Evolutionary conservation across 345 rosid genomes (phyloP), one percentile per base, ranked within the genome.

Genomic region (Murraya koenigii): DNA sequence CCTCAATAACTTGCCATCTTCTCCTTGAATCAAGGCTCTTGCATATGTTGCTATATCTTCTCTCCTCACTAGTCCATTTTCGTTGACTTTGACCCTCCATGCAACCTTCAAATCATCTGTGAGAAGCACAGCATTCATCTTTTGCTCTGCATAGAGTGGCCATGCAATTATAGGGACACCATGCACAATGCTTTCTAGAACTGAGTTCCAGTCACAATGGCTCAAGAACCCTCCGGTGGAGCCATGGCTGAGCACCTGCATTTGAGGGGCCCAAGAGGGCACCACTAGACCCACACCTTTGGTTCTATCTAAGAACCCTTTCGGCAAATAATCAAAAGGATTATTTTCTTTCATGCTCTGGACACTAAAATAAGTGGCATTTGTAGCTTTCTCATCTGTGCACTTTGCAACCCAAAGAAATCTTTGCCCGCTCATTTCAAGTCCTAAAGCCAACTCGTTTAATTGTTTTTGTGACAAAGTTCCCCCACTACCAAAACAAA

Each of bases 161-260:
- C 87, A 86, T 2, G 84, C 87, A 58, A 86, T 77, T 10, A 86
- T 8, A 19, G 89, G 87, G 54, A 86, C 89, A 1, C 89, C 85
- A 30, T 84, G 66, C 1, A 75, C 82, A 1, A 86, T 38, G 44
- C 84, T 72, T 70, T 86, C 88, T 17, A 83, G 44, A 1, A 32
- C 63, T 5, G 88, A 86, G 73, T 86, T 83, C 88, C 88, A 85
- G 8, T 84, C 88, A 25, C 85, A 86, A 17, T 83, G 86, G 30
- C 70, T 83, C 74, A 86, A 61, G 72, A 86, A 86, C 71, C 87
- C 87, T 4, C 82, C 85, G 8, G 82, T 84, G 3, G 87, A 83
- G 5, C 78, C 74, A 35, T 83, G 88, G 63, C 84, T 79, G 47
- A 83, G 68, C 0, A 86, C 70, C n/a, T 80, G 75, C 47, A 32